These are phyloP conservation scores for Tripidium arundinaceum DNA, from an alignment of 202 grass and related monocot species.

Conservation along the genomic window DNA sequence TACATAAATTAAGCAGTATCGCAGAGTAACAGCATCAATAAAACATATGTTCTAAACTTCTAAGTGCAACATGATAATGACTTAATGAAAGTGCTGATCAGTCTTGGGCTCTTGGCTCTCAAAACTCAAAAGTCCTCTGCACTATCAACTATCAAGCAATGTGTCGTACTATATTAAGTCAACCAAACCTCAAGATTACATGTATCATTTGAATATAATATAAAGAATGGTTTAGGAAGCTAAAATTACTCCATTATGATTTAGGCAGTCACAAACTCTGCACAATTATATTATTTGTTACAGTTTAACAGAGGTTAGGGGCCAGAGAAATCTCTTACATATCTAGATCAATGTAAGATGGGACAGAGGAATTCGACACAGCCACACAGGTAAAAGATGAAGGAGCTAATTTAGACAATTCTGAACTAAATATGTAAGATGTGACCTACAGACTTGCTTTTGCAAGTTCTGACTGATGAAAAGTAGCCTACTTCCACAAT, in stretches of 20 bases:
- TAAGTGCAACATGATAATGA: no score
- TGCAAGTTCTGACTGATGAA: background rate
- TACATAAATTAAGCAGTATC: no score
- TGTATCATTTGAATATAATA: background rate
- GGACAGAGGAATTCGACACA: background rate
- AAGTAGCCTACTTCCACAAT: background rate
- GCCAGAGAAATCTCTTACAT: background rate
- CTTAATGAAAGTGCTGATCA: no score
- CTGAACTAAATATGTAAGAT: background rate
- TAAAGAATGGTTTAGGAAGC: background rate
- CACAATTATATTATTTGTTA: background rate
- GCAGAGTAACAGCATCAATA: no score
- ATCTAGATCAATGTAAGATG: background rate
- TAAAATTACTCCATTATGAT: background rate
- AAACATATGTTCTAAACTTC: no score
- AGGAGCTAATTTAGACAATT: background rate
- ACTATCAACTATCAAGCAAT: constrained; percentile 5
- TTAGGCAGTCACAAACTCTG: background rate
- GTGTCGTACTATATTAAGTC: background rate
- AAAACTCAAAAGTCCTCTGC: no score
- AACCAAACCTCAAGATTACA: background rate
- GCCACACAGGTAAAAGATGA: background rate
- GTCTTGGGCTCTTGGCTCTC: no score
- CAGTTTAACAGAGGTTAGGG: background rate
- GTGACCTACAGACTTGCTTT: background rate